These are phyloP conservation scores for Cinchona pubescens DNA, from an alignment of 257 asterid genomes.

Conservation along the genomic window DNA sequence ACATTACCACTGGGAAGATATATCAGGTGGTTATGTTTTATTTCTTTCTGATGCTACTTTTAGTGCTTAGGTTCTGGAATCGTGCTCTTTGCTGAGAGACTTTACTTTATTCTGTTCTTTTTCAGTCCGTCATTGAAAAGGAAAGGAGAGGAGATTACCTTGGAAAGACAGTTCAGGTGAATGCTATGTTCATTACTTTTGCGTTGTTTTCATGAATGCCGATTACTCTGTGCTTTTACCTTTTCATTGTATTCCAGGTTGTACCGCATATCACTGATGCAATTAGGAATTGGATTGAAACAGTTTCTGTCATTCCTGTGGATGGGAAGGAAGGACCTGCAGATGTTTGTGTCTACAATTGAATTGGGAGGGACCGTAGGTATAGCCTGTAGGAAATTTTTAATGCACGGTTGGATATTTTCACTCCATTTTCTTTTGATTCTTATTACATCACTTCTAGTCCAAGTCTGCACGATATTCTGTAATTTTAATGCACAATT, in stretches of 20 bases:
- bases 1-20: constrained; percentile 96
- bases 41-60: constrained; percentile 2
- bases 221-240: neutral
- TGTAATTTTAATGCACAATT: no score
- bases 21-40: constrained; percentile 65
- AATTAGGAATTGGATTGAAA: constrained; percentile 86
- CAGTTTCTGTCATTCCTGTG: constrained; percentile 75
- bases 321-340: constrained; percentile 94
- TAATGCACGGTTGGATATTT: neutral
- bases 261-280: constrained; percentile 97
- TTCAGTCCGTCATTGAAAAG: constrained; percentile 88
- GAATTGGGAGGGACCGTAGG: constrained; percentile 99
- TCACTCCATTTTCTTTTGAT: neutral
- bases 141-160: constrained; percentile 95
- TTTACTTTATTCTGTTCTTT: constrained; percentile 30
- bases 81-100: constrained; percentile 21
- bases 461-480: no score
- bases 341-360: constrained; percentile 95
- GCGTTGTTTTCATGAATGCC: neutral
- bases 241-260: constrained; percentile 48
- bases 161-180: constrained; percentile 99
- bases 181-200: constrained; percentile 16
- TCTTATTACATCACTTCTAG: no score
- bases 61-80: constrained; percentile 1
- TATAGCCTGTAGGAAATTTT: constrained; percentile 25